Base-by-base conservation (phyloP, 345 rosid species). In the Ceriops zippeliana region DNA sequence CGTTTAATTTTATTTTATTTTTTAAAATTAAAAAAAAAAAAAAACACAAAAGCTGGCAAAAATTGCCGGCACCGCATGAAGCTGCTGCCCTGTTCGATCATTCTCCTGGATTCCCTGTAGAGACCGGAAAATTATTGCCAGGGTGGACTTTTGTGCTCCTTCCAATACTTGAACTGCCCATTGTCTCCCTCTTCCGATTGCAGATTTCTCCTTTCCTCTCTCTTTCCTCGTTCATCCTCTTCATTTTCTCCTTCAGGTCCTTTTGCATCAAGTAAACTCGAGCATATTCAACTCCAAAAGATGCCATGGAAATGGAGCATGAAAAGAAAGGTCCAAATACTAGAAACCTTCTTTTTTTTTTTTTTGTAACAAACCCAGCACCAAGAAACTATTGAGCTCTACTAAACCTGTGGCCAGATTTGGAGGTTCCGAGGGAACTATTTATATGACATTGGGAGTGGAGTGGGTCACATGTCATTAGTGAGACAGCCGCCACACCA, bases 251-350 rank as follows among this genome's bases (percentile, higher is more conserved):
- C 56, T 49, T 35, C 5, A 51, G 73, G 1, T 52, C 56, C 38
- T 73, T 77, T 19, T 47, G 62, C 75, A 63, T 64, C 53, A 65
- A 56, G 51, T 68, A 61, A 1, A 73, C 61, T 19, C 19, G n/a
- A 30, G 81, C 77, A 65, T 42, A 58, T 24, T 71, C 32, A 7
- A 68, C 68, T 59, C 74, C 81, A 52, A 77, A 52, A 28, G 77
- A 73, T n/a, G 69, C 58, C 80, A 77, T 77, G 20, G 15, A 11
- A n/a, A 77, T 77, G 15, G 58, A 11, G 7, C 9, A 9, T 11
- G 27, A 54, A 54, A 24, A 54, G 16, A 27, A 54, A 22, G 15
- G 27, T 9, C 1, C 21, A 9, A 20, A 22, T 42, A 42, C 19
- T 54, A 13, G 58, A 9, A 26, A 54, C 5, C 3, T 22, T 28